Base-by-base conservation (phyloP, 306 rosid genomes). In the Arachis stenosperma region DNA sequence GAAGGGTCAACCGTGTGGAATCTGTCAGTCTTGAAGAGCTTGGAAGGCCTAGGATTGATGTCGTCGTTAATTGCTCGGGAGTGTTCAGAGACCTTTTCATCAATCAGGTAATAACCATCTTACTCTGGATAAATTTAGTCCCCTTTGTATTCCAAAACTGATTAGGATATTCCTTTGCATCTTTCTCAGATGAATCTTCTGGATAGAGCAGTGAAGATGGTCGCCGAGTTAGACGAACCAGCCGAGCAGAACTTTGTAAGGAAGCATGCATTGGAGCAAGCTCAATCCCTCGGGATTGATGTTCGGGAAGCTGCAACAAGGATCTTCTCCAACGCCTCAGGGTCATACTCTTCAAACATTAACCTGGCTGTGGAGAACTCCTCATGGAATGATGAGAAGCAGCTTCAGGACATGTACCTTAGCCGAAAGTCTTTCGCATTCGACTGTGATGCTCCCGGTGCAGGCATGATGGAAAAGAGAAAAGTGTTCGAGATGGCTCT, bases 321-420 rank as follows among this genome's bases (percentile, higher is more conserved):
- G 57, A 17, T 94, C 71, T 94, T 94, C 93, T 94, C 99, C 43
- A 94, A 94, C 17, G 99, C 99, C 42, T 94, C 99, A 0, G 99
- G 99, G 59, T 94, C 99, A 53, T 94, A 94, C 90, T 94, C 99
- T 58, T 91, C 99, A 29, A 94, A 94, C 82, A 81, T 94, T 44
- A 94, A 91, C 88, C 89, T 94, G 77, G 97, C 97, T 3, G 99
- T 94, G 79, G 97, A 94, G 84, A 94, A 94, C 76, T 94, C 99
- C 29, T 84, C 96, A 6, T 94, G 99, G 99, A 94, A 89, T 47
- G 96, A 94, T n/a, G 99, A 94, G 87, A 91, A 94, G 87, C 98
- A 94, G 78, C 96, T 94, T 71, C 99, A 91, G 76, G 99, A 94
- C 81, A 94, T 94, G 99, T 94, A 94, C 73, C 85, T 94, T 65